Base-by-base conservation (phyloP, 352 stramenopile species). In the Globisporangium barbulae region DNA sequence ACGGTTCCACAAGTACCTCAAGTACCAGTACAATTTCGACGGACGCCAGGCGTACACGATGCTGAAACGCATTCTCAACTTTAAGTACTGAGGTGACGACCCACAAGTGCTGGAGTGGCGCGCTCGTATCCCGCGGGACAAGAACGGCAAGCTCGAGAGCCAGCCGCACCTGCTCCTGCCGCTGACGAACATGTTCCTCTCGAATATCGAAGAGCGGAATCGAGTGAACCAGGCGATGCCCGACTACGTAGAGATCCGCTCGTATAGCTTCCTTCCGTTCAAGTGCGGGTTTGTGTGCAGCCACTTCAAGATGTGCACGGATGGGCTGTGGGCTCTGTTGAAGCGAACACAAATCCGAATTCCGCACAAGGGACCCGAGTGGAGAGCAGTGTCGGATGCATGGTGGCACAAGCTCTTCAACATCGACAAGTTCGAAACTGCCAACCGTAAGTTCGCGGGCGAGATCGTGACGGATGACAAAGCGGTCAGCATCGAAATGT, bases 301-400 rank as follows among this genome's bases (percentile, higher is more conserved):
- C 22, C 56, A 73, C n/a, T 57, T 73, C 31, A 69, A 55, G 54
- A 67, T 73, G 62, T 67, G 52, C 25, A 28, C 2, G 25, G 25
- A 28, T 28, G 25, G 25, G 1, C 25, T 28, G 25, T 28, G 25
- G 25, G 1, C 2, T 28, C 25, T 28, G 25, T 28, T 28, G 25
- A 28, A 28, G 25, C 25, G 25, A 28, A 28, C 1, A 28, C 25
- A 28, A 2, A 28, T 28, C 25, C 25, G 1, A 28, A 28, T 28
- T 28, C 25, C 25, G 25, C 2, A 28, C 25, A 28, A 28, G 25
- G 25, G 2, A 28, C 25, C 25, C 25, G 25, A 28, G 25, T 28
- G 25, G 1, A 28, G 25, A 28, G 25, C 25, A 28, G 25, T 28
- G 25, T 28, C 25, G 25, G 25, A 28, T 28, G 25, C 25, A 28